Evolutionary conservation across 192 early-diverging fungal species (phyloP), one percentile per base, ranked within the genome.

Genomic region (Podila epicladia): DNA sequence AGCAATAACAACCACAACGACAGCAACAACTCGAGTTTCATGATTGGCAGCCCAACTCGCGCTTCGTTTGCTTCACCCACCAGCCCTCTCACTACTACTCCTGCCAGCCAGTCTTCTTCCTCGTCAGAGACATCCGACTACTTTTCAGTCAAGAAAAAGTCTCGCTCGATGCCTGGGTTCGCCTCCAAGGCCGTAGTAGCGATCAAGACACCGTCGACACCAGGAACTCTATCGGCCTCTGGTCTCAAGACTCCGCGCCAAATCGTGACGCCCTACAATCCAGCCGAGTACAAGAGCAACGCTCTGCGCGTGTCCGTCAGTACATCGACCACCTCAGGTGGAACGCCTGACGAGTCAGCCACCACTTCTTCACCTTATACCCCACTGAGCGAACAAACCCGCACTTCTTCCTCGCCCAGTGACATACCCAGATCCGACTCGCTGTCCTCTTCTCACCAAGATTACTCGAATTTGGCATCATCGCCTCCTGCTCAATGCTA

Each of bases 141-240:
- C 37, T 73, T 80, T 57, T 64, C 60, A 19, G 0, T 28, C 29
- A 80, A 80, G 71, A 80, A 80, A 66, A 80, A 73, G 48, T 55
- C 71, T 1, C 66, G 66, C 1, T 33, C 65, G 15, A 66, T 79
- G 22, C 12, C 69, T 13, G 77, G 77, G 12, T 69, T 80, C 17
- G 77, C 77, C 5, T 80, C 77, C 67, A 80, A 80, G 50, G 77
- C 77, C 8, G 77, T 73, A 19, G 71, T 66, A 9, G 77, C 77
- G 5, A 73, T 80, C 31, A 80, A 73, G 51, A 60, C 71, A 3
- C 77, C 76, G 3, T 78, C 68, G 6, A 59, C 67, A 1, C 61
- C 75, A 3, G 32, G 58, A 9, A 37, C 55, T 6, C 26, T 37
- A 7, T 26, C 65, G 1, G 26, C 38, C 9, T 55, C 59, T 31